These are phyloP conservation scores for Yamadazyma mexicana DNA, from an alignment of 1,139 yeast species.

Conservation along the genomic window DNA sequence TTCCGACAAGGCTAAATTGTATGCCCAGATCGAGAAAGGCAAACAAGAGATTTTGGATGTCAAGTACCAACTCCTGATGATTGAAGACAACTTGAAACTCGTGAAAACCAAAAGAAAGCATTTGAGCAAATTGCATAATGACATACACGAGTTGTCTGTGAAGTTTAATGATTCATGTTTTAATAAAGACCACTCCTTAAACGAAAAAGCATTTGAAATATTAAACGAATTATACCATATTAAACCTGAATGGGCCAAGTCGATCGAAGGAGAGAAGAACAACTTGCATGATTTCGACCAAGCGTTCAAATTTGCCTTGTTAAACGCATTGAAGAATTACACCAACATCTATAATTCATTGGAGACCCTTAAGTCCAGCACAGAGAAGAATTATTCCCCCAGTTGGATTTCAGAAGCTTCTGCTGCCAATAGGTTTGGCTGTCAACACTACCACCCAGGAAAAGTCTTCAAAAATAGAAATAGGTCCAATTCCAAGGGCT, in stretches of 20 bases:
- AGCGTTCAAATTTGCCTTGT: slow-evolving; percentile 35
- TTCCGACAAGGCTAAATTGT: slow-evolving; percentile 1
- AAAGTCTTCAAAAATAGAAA: slow-evolving; percentile 17
- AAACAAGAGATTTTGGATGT: slow-evolving; percentile 2
- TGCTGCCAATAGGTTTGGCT: slow-evolving; percentile 47
- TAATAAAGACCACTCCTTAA: slow-evolving; percentile 34
- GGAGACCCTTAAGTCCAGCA: slow-evolving; percentile 30
- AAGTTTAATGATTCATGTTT: slow-evolving; percentile 29
- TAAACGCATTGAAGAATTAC: slow-evolving; percentile 33
- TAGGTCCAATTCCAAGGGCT: slow-evolving; percentile 12
- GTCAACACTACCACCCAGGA: slow-evolving; percentile 36
- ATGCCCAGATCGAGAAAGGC: background rate
- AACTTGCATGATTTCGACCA: slow-evolving; percentile 30
- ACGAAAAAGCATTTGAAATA: slow-evolving; percentile 27
- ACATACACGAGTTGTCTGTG: slow-evolving; percentile 22
- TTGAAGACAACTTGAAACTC: slow-evolving; percentile 24
- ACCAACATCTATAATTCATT: slow-evolving; percentile 30
- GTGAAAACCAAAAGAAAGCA: slow-evolving; percentile 28
- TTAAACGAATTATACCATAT: slow-evolving; percentile 25
- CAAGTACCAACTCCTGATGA: slow-evolving; percentile 22
- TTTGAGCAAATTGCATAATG: slow-evolving; percentile 20
- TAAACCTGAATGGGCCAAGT: slow-evolving; percentile 38
- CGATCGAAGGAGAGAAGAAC: slow-evolving; percentile 31
- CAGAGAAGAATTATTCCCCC: slow-evolving; percentile 33
- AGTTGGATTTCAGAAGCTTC: slow-evolving; percentile 35